Evolutionary conservation across 495 filamentous ascomycete genomes (phyloP), one percentile per base, ranked within the genome.

Genomic region (Lasiosphaeriaceae sp.): DNA sequence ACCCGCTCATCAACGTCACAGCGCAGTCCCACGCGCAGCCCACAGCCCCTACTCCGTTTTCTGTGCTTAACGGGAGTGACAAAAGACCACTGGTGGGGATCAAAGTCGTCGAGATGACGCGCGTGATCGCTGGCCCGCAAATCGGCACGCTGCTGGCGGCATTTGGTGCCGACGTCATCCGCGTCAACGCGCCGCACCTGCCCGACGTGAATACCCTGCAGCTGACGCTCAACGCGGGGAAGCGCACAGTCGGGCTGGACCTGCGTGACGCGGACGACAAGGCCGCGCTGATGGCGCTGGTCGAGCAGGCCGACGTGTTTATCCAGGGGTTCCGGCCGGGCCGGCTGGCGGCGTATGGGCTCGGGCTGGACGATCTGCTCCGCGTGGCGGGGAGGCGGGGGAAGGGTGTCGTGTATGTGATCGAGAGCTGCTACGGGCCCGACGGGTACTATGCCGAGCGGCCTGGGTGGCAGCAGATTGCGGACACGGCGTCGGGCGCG

Each of bases 401-500:
- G 7, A 80, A 79, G 60, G 82, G 83, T 3, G 74, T 83, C 21
- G 77, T 86, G 37, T 81, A 81, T 58, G 77, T 85, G 11, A 75
- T 75, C 35, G 82, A 85, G 70, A 82, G 82, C 69, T 86, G 83
- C 60, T 86, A 83, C 57, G 83, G 83, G 7, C 63, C 59, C 7
- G 57, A 71, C 53, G 74, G 73, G 12, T 59, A 61, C 16, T 71
- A 70, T 54, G 71, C 71, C 2, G 51, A 66, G 31, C 60, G 74
- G 39, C 66, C 73, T 9, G 73, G 73, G 20, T 77, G 73, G 73
- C 74, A 77, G 62, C 74, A 77, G 59, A 71, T 77, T 19, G 69
- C 74, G 0, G 74, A 77, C 65, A 68, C 52, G 21, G 60, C 66
- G 12, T 61, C 65, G 1, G 65, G 65, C 19, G 57, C 55, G 11